phyloP scores from a whole-genome alignment of 352 stramenopile species.

The Pythium dissimile region DNA sequence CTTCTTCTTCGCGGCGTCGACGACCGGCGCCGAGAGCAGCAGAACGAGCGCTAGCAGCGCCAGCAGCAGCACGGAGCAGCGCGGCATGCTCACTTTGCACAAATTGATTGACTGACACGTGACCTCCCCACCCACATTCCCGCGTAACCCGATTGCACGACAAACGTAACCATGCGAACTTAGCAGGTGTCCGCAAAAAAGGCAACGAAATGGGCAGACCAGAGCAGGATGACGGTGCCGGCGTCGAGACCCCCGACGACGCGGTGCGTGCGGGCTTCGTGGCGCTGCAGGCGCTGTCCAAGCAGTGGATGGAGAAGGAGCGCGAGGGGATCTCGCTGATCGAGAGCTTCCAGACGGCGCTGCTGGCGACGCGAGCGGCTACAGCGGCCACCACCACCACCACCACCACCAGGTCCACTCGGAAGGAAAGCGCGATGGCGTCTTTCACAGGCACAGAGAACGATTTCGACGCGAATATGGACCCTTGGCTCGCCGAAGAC shows the following conservation, averaged over 20 bases:
- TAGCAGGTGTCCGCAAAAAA: neutral
- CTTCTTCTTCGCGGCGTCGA: conserved; percentile 11
- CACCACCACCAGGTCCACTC: neutral
- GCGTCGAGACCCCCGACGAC: neutral
- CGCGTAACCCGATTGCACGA: neutral
- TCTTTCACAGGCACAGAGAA: conserved; percentile 27
- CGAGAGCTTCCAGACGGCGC: conserved; percentile 63
- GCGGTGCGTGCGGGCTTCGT: conserved; percentile 30
- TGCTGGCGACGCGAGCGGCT: conserved; percentile 35
- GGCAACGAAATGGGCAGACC: conserved; percentile 31
- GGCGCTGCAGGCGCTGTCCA: conserved; percentile 37
- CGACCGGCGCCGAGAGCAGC: conserved; percentile 27
- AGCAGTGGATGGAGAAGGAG: conserved; percentile 58
- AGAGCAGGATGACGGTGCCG: conserved; percentile 5
- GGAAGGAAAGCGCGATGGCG: conserved; percentile 9
- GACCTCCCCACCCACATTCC: neutral
- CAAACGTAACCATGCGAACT: neutral
- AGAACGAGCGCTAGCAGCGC: conserved; percentile 20
- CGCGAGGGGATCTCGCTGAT: conserved; percentile 62
- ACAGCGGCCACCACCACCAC: neutral
- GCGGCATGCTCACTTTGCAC: neutral
- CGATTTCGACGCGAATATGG: conserved; percentile 35
- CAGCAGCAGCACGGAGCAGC: conserved; percentile 13
- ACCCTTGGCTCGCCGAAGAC: conserved; percentile 67
- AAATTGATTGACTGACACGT: too few relatives aligned